phyloP scores from a whole-genome alignment of 495 filamentous ascomycete species.

The Chaetomium fimeti region DNA sequence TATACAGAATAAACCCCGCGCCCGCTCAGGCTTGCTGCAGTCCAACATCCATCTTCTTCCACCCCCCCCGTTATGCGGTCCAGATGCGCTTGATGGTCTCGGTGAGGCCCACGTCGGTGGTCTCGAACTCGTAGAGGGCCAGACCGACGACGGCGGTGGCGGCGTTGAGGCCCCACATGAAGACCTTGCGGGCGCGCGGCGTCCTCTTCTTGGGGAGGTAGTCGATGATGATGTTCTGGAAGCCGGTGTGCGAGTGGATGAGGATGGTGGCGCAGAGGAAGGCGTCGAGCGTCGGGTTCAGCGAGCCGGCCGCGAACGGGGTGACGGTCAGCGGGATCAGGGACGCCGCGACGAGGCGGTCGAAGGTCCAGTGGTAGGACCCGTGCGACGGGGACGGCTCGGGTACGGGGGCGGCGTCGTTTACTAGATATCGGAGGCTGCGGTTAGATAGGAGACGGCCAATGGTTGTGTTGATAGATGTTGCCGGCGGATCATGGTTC shows the following conservation, averaged over 20 bases:
- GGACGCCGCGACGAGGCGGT: conserved; percentile 73
- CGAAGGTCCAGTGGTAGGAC: conserved; percentile 97
- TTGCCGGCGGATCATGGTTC: conserved; percentile 11
- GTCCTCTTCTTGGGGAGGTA: conserved; percentile 75
- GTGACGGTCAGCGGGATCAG: conserved; percentile 84
- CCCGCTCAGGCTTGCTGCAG: conserved; percentile 8
- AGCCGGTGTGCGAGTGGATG: conserved; percentile 92
- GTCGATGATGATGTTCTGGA: conserved; percentile 84
- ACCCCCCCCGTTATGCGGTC: conserved; percentile 55
- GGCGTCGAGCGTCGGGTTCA: conserved; percentile 87
- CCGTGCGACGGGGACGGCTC: conserved; percentile 70
- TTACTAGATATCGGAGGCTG: conserved; percentile 55
- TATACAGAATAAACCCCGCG: conserved; percentile 8
- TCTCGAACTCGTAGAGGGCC: conserved; percentile 97
- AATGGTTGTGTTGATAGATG: background rate
- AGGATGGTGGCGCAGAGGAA: conserved; percentile 78
- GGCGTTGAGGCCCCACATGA: conserved; percentile 75
- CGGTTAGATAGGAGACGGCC: conserved; percentile 14
- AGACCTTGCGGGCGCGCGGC: conserved; percentile 60
- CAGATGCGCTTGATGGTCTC: conserved; percentile 84
- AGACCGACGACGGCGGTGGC: conserved; percentile 78
- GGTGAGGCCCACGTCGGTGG: conserved; percentile 94
- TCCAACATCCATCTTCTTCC: conserved; percentile 6
- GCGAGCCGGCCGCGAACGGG: conserved; percentile 85
- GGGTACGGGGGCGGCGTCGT: conserved; percentile 82